Evolutionary conservation across 257 asterid genomes (phyloP).

Genomic region (Solanum medicagineum): DNA sequence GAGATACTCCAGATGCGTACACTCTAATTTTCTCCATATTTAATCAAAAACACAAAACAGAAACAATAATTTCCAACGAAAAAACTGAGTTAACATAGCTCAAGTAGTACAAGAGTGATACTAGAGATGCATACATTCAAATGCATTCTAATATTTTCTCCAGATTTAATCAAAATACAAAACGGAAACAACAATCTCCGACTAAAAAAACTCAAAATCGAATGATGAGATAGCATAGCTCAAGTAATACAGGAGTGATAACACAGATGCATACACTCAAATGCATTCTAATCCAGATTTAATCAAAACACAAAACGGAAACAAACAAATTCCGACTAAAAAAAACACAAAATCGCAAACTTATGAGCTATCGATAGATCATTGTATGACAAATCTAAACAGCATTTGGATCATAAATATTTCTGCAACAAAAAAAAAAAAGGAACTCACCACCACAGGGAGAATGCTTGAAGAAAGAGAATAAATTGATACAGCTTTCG

Average conservation of each 20-base stretch:
- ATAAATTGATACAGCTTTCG: neutral
- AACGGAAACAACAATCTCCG: neutral
- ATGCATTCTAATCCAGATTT: neutral
- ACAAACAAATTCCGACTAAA: neutral
- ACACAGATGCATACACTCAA: neutral
- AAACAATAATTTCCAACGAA: accelerated
- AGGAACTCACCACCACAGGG: neutral
- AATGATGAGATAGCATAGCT: neutral
- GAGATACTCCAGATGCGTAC: neutral
- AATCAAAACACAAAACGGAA: neutral
- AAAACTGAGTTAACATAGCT: neutral
- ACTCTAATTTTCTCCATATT: neutral
- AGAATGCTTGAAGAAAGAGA: neutral
- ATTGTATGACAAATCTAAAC: neutral
- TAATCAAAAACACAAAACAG: neutral
- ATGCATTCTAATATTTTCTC: neutral
- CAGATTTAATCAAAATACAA: neutral
- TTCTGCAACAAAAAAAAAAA: neutral
- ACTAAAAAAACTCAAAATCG: neutral
- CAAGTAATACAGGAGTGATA: neutral
- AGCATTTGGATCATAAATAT: neutral
- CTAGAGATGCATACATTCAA: neutral
- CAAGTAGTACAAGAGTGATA: neutral
- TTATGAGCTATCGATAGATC: neutral
- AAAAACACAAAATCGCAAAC: neutral